Conservation (phyloP, 345 rosid genomes). For the Brassica carinata region DNA sequence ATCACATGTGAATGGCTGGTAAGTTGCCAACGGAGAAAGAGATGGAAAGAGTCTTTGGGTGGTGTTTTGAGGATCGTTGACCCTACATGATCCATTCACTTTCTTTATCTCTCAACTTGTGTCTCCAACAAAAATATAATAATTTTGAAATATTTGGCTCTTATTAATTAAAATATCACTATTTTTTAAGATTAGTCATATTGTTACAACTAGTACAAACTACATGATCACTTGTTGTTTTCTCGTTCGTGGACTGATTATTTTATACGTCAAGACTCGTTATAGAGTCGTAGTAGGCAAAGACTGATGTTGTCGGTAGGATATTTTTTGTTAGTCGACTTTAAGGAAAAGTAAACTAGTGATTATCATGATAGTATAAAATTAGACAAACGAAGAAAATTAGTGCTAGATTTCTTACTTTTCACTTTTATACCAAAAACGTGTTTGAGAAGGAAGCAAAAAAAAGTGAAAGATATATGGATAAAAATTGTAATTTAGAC, state of each 20-base stretch:
- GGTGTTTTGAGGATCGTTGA: slow-evolving; percentile 24
- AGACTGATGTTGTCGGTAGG: slow-evolving; percentile 11
- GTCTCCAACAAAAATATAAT: slow-evolving; percentile 3
- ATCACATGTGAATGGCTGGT: slow-evolving; percentile 22
- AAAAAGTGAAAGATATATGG: neutral
- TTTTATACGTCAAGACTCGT: slow-evolving; percentile 13
- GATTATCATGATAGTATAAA: neutral
- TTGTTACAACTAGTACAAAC: slow-evolving; percentile 27
- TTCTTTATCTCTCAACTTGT: slow-evolving; percentile 24
- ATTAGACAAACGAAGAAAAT: slow-evolving; percentile 22
- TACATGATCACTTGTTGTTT: slow-evolving; percentile 21
- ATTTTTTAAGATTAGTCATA: slow-evolving; percentile 14
- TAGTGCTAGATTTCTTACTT: neutral
- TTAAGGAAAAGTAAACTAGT: neutral
- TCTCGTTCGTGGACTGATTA: slow-evolving; percentile 25
- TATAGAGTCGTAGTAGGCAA: neutral
- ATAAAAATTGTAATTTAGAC: neutral
- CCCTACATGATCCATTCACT: slow-evolving; percentile 37
- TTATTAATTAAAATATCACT: slow-evolving; percentile 16
- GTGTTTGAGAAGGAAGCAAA: slow-evolving; percentile 19
- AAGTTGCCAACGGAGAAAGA: slow-evolving; percentile 17
- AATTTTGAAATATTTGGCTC: neutral
- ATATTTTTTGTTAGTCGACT: slow-evolving; percentile 7
- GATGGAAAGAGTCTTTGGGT: neutral
- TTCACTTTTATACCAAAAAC: neutral